Base-by-base conservation (phyloP, 1,284 basidiomycete species). In the Leccinum subatratum region DNA sequence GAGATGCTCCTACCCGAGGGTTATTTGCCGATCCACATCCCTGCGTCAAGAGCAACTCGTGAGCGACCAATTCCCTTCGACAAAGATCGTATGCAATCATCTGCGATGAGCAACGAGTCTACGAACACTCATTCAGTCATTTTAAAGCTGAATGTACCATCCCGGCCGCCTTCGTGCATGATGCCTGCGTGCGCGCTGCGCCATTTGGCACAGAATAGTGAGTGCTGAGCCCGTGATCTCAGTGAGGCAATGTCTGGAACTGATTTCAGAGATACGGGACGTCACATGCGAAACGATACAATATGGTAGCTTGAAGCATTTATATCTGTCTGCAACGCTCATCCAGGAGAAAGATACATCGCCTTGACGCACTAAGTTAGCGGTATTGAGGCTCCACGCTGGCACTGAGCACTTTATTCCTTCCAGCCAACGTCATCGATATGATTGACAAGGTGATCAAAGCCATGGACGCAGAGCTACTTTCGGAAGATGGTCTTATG, bases 381-480 rank as follows among this genome's bases (percentile, higher is more conserved):
- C n/a, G n/a, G n/a, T n/a, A n/a, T n/a, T n/a, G n/a, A n/a, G n/a
- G n/a, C n/a, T n/a, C n/a, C n/a, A 32, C 1, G 12, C 32, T 22
- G 20, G 20, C 34, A 32, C 30, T 22, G 20, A 45, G 30, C 30
- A 9, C 22, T 25, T 42, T 1, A 34, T 63, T 28, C 28, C 3
- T 28, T 28, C 34, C 25, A 74, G 75, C 25, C 2, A 68, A 74
- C 11, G 68, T 74, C 22, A 56, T 64, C 6, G 48, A 63, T 2
- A 70, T 68, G 66, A 61, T 77, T 3, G 73, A 74, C 37, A 75
- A 68, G 59, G 64, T 73, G 68, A 69, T 74, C 59, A 68, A 64
- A n/a, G 61, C 66, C 0, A 39, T 75, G 28, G 75, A 74, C 5
- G 72, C 54, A 18, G 69, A 69, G 14, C 28, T 70, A 3, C 25